Base-by-base conservation (phyloP, 129 eudicot genomes). In the Helichrysum umbraculigerum region DNA sequence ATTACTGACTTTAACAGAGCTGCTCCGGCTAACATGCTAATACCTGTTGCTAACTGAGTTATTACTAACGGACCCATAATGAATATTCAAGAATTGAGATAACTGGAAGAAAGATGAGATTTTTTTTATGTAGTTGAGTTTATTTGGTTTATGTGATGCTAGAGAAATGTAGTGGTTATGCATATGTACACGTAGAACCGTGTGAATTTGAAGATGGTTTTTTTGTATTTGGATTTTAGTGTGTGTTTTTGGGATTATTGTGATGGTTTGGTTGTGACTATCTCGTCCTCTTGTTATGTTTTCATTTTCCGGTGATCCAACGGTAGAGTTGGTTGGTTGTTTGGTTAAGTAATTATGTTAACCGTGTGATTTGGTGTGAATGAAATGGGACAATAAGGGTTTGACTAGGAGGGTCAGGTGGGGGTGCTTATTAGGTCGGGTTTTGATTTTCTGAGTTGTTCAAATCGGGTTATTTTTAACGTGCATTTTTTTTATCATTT, bases 1-100 rank as follows among this genome's bases (percentile, higher is more conserved):
- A 67, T 37, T 0, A 67, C 72, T 9, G 72, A 67, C 32, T 67
- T 67, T 20, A 67, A 21, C 30, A 67, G 29, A 2, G 56, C 72
- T 39, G 72, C 72, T 35, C 72, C 72, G 25, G 72, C 72, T 41
- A 67, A 10, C 72, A 67, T 67, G 72, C 72, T 67, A 3, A 67
- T 20, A 20, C 72, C 52, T 16, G 70, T 65, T 32, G 70, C 70
- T 65, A 65, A 33, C 25, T 65, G 70, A 20, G 72, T 67, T 20
- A 67, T 17, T 21, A 67, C 51, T 35, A 67, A 19, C 3, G 72
- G 72, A 35, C 72, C 72, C 72, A 67, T 67, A 0, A 35, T 21
- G 54, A 41, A 35, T 67, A 67, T 67, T 67, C 72, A 67, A 62
- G 47, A 47, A 61, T 21, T 20, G 41, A n/a, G 50, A 59, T 39